Conservation (phyloP, 1,284 basidiomycete species). For the Cryptococcus neoformans region DNA sequence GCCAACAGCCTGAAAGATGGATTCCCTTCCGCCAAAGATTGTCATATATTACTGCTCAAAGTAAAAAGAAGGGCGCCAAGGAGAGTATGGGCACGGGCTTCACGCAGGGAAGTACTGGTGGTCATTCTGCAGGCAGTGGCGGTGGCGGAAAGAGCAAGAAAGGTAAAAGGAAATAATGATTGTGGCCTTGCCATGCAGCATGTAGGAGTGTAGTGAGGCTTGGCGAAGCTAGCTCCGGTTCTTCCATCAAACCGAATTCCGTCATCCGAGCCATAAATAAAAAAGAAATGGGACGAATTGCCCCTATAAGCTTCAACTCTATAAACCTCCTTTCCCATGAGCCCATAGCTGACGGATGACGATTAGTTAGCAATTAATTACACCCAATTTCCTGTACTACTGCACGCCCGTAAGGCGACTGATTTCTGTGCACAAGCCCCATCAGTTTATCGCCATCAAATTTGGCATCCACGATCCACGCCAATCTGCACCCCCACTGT, state of each 20-base stretch:
- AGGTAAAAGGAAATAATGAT: conserved; percentile 23
- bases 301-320: not conserved
- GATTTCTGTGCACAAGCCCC: not conserved
- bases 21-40: conserved; percentile 42
- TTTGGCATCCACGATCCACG: not conserved
- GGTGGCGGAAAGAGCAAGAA: conserved; percentile 28
- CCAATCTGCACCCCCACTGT: no score
- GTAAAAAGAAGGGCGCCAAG: conserved; percentile 37
- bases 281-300: not conserved
- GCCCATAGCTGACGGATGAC: not conserved
- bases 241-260: not conserved
- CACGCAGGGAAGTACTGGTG: conserved; percentile 32
- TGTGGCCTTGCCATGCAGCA: no score
- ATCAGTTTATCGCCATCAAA: not conserved
- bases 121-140: conserved; percentile 9
- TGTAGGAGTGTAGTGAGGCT: not conserved
- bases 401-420: not conserved
- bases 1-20: conserved; percentile 48
- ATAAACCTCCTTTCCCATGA: not conserved
- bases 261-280: not conserved
- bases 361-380: no score
- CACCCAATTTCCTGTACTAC: no score
- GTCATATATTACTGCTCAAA: conserved; percentile 28
- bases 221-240: not conserved
- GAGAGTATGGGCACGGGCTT: conserved; percentile 39